These are phyloP conservation scores for Psilocybe tampanensis DNA, from an alignment of 768 basidiomycete species.

Conservation along the genomic window DNA sequence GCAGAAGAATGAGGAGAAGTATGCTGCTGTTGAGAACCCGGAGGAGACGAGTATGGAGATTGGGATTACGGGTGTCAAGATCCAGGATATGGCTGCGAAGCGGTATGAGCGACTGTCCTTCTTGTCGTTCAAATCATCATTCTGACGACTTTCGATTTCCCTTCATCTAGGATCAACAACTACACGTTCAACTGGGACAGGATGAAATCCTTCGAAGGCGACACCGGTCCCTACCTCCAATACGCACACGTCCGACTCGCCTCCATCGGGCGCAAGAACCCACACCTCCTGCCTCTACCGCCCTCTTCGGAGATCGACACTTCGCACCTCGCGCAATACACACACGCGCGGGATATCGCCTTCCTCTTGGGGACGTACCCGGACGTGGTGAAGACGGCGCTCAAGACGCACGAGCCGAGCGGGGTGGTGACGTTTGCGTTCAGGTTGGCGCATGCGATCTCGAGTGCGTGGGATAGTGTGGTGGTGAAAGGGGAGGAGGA, in stretches of 20 bases:
- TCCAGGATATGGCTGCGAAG: slow-evolving; percentile 96
- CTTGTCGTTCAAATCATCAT: not conserved
- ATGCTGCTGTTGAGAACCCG: slow-evolving; percentile 85
- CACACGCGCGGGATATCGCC: slow-evolving; percentile 80
- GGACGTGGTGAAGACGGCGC: slow-evolving; percentile 84
- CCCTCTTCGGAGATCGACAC: slow-evolving; percentile 68
- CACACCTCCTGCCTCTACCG: slow-evolving; percentile 79
- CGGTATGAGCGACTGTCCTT: slow-evolving; percentile 61
- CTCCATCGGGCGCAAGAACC: slow-evolving; percentile 92
- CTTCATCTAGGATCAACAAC: slow-evolving; percentile 79
- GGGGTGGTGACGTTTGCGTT: slow-evolving; percentile 92
- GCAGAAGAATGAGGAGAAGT: slow-evolving; percentile 93
- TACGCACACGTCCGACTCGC: slow-evolving; percentile 94
- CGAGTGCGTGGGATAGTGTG: slow-evolving; percentile 89
- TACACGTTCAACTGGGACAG: slow-evolving; percentile 95
- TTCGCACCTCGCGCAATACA: slow-evolving; percentile 62
- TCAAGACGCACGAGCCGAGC: slow-evolving; percentile 86
- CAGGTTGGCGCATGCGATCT: slow-evolving; percentile 84
- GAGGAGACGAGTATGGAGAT: slow-evolving; percentile 78
- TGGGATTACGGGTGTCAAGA: slow-evolving; percentile 95
- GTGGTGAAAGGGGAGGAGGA: slow-evolving; percentile 85
- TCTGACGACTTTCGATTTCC: not conserved
- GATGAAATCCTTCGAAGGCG: slow-evolving; percentile 95
- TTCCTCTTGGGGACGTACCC: slow-evolving; percentile 91
- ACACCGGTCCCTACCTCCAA: slow-evolving; percentile 95